Conservation (phyloP, 169 alveolate species). For the Besnoitia besnoiti region DNA sequence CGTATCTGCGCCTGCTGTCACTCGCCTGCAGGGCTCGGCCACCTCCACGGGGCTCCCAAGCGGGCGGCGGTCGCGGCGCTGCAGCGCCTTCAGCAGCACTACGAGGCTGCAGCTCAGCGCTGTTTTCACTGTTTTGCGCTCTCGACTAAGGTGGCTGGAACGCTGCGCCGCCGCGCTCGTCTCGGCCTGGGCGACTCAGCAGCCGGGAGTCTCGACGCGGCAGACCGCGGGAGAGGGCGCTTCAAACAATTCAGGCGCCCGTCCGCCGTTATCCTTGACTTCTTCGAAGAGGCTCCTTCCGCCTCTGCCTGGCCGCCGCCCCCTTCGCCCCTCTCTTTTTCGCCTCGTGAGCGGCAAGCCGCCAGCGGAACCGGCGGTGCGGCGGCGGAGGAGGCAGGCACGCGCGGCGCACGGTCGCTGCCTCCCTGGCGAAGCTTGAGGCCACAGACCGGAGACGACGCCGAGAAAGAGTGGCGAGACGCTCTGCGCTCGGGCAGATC, state of each 20-base stretch:
- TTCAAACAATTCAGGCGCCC: background rate
- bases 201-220: background rate
- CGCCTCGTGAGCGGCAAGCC: no score
- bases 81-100: slow-evolving; percentile 32
- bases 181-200: background rate
- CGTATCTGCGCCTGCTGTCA: no score
- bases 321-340: no score
- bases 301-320: background rate
- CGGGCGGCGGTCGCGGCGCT: slow-evolving; percentile 38
- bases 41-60: slow-evolving; percentile 33
- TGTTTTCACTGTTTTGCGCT: background rate
- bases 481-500: no score
- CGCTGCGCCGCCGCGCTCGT: background rate
- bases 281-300: background rate
- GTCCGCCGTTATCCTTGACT: background rate
- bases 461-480: no score
- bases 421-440: no score
- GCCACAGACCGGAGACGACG: no score
- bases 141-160: background rate
- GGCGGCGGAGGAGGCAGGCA: no score
- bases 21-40: background rate
- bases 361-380: no score
- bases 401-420: no score
- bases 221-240: background rate
- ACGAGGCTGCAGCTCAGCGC: slow-evolving; percentile 19